Evolutionary conservation across 1,284 basidiomycete genomes (phyloP).

Genomic region (Moniliella sp.): DNA sequence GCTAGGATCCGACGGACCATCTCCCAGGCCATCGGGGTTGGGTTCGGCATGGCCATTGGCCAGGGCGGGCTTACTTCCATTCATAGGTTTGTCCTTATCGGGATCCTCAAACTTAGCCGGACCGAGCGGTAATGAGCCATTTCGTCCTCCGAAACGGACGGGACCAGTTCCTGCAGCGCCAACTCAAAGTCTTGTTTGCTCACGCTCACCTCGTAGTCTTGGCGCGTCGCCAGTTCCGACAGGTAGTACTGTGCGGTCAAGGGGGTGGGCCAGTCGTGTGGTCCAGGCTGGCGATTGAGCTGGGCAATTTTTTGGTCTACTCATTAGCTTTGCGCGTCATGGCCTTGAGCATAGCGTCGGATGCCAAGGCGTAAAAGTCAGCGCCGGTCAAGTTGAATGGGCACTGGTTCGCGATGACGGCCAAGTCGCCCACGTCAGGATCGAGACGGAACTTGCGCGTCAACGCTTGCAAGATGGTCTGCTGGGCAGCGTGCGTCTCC

Average conservation of each 20-base stretch:
- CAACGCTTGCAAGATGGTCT: conserved; percentile 66
- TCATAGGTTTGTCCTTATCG: no score
- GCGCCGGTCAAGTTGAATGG: conserved; percentile 61
- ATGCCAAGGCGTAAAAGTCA: conserved; percentile 90
- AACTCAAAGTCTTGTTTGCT: conserved; percentile 51
- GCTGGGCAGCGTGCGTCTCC: conserved; percentile 62
- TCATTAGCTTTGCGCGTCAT: conserved; percentile 69
- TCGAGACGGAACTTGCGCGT: conserved; percentile 78
- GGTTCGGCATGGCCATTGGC: no score
- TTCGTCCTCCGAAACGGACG: conserved; percentile 69
- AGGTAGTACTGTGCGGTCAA: conserved; percentile 81
- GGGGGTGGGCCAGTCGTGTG: conserved; percentile 43
- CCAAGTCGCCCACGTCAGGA: conserved; percentile 45
- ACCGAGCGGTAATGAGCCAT: conserved; percentile 65
- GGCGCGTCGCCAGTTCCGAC: conserved; percentile 53
- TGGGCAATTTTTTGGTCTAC: conserved; percentile 39
- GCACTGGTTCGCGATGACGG: conserved; percentile 50
- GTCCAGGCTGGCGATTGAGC: conserved; percentile 38
- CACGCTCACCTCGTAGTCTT: conserved; percentile 58
- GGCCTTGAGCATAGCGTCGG: conserved; percentile 82
- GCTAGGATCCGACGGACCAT: no score
- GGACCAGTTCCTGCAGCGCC: conserved; percentile 55
- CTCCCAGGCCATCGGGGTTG: no score
- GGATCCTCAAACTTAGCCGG: conserved; percentile 46
- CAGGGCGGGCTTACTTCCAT: no score